Conservation (phyloP, 225 moss, liverwort and hornwort species). For the Asterella californica region DNA sequence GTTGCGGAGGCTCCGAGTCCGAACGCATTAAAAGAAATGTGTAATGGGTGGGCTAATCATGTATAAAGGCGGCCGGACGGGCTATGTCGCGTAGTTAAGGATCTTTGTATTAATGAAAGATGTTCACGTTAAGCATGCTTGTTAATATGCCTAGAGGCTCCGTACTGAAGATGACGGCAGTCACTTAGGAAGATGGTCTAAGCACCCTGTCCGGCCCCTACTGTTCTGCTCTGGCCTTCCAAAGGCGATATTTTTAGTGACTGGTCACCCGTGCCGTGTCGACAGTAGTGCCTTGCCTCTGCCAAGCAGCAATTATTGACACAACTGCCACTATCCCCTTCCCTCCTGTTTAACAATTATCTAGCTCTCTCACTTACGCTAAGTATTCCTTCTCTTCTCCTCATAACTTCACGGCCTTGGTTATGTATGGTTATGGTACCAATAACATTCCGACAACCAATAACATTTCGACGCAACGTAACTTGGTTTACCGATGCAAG, state of each 20-base stretch:
- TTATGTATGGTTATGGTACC: too few species aligned
- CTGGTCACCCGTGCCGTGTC: conserved; percentile 20
- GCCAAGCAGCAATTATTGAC: conserved; percentile 10
- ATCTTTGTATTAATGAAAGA: conserved; percentile 14
- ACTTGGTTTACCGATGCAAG: too few species aligned
- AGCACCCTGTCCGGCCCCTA: conserved; percentile 11
- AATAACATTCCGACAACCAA: too few species aligned
- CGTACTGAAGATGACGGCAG: conserved; percentile 11
- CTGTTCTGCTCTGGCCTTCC: neutral
- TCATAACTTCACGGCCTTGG: neutral
- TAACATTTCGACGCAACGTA: too few species aligned
- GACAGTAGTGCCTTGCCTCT: conserved; percentile 13
- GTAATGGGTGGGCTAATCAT: conserved; percentile 12
- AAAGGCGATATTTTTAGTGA: conserved; percentile 1
- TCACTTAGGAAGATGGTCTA: neutral
- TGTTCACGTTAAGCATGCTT: conserved; percentile 14
- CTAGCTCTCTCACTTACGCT: neutral
- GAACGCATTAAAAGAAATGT: neutral
- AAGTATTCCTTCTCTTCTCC: conserved; percentile 6
- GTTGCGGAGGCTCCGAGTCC: too few species aligned
- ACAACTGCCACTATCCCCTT: neutral
- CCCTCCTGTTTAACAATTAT: neutral
- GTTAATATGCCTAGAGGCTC: conserved; percentile 1
- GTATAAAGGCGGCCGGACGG: conserved; percentile 11
- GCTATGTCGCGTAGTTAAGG: conserved; percentile 17